Evolutionary conservation across 2,329 filamentous ascomycete genomes (phyloP).

Genomic region (Lasiodiplodia hormozganensis): DNA sequence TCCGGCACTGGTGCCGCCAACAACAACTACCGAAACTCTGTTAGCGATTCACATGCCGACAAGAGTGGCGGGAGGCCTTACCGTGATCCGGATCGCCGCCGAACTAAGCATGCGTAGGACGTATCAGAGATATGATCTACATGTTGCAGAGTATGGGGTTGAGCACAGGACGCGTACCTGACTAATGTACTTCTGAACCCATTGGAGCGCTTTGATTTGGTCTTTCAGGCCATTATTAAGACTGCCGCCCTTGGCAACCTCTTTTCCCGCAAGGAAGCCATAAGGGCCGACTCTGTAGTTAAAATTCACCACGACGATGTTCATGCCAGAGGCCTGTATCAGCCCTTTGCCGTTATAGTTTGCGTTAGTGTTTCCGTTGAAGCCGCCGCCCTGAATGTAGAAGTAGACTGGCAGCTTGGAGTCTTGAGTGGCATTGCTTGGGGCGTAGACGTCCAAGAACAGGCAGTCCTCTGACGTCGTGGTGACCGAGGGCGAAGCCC

Average conservation of each 20-base stretch:
- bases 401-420: slow-evolving; percentile 70
- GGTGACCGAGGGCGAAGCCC: not conserved
- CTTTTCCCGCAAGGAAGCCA: slow-evolving; percentile 71
- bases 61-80: slow-evolving; percentile 11
- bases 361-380: slow-evolving; percentile 52
- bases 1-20: slow-evolving; percentile 74
- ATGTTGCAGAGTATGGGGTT: not conserved
- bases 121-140: slow-evolving; percentile 10
- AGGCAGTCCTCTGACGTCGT: slow-evolving; percentile 70
- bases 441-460: slow-evolving; percentile 70
- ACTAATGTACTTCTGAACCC: slow-evolving; percentile 71
- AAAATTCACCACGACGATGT: slow-evolving; percentile 73
- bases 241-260: slow-evolving; percentile 58
- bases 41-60: slow-evolving; percentile 1
- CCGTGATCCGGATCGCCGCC: slow-evolving; percentile 70
- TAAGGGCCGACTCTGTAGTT: slow-evolving; percentile 80
- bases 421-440: slow-evolving; percentile 56
- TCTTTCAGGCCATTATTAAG: slow-evolving; percentile 75
- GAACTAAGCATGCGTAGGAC: slow-evolving; percentile 54
- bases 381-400: slow-evolving; percentile 59
- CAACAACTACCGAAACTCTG: slow-evolving; percentile 55
- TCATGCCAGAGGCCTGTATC: slow-evolving; percentile 63
- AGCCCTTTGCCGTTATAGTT: slow-evolving; percentile 68
- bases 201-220: slow-evolving; percentile 71
- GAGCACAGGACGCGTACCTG: slow-evolving; percentile 41